Evolutionary conservation across 768 basidiomycete species (phyloP).

Genomic region (Cyclocybe aegerita): DNA sequence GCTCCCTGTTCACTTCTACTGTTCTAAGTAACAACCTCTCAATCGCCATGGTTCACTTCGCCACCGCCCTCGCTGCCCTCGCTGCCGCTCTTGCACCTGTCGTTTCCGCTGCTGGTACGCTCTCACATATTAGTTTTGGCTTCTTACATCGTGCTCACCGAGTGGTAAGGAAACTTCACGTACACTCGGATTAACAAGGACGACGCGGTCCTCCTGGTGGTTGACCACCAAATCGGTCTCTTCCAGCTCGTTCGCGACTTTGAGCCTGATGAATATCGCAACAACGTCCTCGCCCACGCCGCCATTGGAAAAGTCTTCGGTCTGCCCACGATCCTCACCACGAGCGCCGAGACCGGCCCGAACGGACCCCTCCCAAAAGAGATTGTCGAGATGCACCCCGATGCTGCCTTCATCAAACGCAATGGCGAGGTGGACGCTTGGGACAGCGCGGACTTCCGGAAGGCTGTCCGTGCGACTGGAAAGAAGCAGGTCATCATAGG

Average conservation of each 20-base stretch:
- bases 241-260: constrained; percentile 45
- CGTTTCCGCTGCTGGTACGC: background rate
- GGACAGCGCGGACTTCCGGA: constrained; percentile 48
- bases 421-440: constrained; percentile 52
- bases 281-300: constrained; percentile 48
- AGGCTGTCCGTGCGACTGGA: constrained; percentile 45
- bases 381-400: constrained; percentile 42
- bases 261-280: constrained; percentile 35
- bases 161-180: background rate
- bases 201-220: constrained; percentile 40
- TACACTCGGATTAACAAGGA: constrained; percentile 39
- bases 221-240: constrained; percentile 50
- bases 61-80: too few species aligned
- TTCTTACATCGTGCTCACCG: background rate
- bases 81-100: too few species aligned
- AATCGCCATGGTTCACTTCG: too few species aligned
- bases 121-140: background rate
- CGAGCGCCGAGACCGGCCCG: constrained; percentile 44
- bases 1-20: too few species aligned
- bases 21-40: too few species aligned
- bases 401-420: constrained; percentile 44
- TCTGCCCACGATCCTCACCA: constrained; percentile 46
- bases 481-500: constrained; percentile 50
- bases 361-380: constrained; percentile 49
- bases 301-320: constrained; percentile 43